Evolutionary conservation across 2,329 filamentous ascomycete genomes (phyloP), one percentile per base, ranked within the genome.

Genomic region (Botrytis sinoallii): DNA sequence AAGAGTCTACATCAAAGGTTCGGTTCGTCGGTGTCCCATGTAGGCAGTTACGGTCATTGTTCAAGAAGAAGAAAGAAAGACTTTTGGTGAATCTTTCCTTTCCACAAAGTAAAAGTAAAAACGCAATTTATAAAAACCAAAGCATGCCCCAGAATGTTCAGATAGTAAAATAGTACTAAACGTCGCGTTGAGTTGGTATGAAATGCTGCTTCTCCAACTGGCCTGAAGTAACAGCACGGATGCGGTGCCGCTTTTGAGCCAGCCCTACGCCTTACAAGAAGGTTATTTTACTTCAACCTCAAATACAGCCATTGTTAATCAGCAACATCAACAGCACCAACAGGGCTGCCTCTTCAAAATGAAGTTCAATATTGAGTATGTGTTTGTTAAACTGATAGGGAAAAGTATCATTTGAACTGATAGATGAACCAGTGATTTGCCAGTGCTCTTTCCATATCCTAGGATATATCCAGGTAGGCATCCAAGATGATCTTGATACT

Each of bases 301-400:
- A 40, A 44, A 20, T 20, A 32, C 38, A 63, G 52, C 32, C 8
- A 65, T 60, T 71, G 46, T 65, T n/a, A 35, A 63, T 40, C 35
- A 52, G 57, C 70, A 66, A 64, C 29, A 60, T 73, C 64, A 73
- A 69, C 64, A 60, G 71, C 40, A 61, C 38, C 64, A 40, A 29
- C 20, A 32, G 52, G 52, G 40, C 63, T 61, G 42, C 64, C 55
- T 69, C 25, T 73, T 52, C 70, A 65, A 83, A 90, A 94, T 94
- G 92, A 93, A 90, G 86, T 94, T 94, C 85, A 89, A 91, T 81
- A 93, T 94, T 80, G 92, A 93, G 88, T 90, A 84, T 77, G 85
- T 10, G 9, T 42, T 42, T n/a, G 4, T 57, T 29, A 16, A 35
- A 16, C 9, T 16, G 2, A 78, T n/a, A n/a, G 57, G 20, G 60